Conservation (phyloP, 1,139 yeast genomes). For the Candida mesenterica region DNA sequence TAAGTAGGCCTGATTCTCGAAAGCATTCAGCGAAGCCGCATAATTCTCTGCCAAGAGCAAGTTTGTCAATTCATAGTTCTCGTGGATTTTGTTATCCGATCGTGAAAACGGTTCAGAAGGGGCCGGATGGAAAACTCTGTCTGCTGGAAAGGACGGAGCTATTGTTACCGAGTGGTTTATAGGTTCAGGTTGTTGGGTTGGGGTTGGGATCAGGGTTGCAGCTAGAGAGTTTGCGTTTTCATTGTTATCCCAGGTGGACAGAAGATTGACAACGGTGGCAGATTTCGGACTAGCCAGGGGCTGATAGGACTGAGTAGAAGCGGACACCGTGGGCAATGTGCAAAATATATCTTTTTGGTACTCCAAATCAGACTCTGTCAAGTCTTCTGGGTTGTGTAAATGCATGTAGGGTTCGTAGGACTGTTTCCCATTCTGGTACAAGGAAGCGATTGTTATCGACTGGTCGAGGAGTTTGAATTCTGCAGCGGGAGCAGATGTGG, state of each 20-base stretch:
- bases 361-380: conserved; percentile 33
- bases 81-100: conserved; percentile 14
- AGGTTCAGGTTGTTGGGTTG: too few species aligned
- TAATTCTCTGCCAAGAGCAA: conserved; percentile 11
- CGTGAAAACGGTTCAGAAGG: neutral
- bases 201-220: conserved; percentile 2
- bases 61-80: conserved; percentile 25
- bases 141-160: too few species aligned
- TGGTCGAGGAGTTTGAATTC: conserved; percentile 35
- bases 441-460: conserved; percentile 41
- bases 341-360: conserved; percentile 27
- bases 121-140: neutral
- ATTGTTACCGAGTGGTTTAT: too few species aligned
- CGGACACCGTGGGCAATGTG: conserved; percentile 8
- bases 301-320: neutral
- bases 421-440: conserved; percentile 33
- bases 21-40: neutral
- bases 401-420: conserved; percentile 34
- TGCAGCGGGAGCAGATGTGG: conserved; percentile 1
- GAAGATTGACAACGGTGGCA: neutral
- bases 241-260: conserved; percentile 1
- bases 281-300: conserved; percentile 1
- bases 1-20: neutral
- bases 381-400: conserved; percentile 31
- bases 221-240: neutral